Percentiles rank a stretch among this genome's conserved stretches.
These are phyloP conservation scores for Nothophytophthora sp. DNA, from an alignment of 352 stramenopile genomes.

Conservation along the genomic window DNA sequence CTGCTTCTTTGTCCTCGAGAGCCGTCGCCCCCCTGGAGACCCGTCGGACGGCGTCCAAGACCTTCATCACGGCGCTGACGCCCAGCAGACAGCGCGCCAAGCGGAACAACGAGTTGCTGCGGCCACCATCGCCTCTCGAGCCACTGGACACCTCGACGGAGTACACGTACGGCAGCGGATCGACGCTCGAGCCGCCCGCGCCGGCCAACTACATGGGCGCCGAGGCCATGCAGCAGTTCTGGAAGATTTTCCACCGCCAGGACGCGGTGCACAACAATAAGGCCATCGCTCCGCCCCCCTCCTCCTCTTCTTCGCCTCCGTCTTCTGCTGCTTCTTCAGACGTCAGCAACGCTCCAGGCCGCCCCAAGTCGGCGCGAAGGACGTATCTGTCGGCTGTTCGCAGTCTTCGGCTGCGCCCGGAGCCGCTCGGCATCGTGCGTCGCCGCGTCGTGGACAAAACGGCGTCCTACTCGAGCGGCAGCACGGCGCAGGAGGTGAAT, in stretches of 20 bases:
- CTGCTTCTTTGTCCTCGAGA: no score
- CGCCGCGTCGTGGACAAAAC: slow-evolving; percentile 52
- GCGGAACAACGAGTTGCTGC: slow-evolving; percentile 20
- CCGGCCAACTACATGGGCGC: slow-evolving; percentile 62
- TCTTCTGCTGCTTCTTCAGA: not conserved
- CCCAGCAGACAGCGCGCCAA: slow-evolving; percentile 12
- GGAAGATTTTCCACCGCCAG: slow-evolving; percentile 72
- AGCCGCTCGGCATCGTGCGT: slow-evolving; percentile 70
- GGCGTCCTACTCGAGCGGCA: slow-evolving; percentile 38
- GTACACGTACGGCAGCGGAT: slow-evolving; percentile 6
- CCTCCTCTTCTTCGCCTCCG: not conserved
- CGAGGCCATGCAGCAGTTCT: slow-evolving; percentile 65
- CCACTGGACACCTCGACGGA: slow-evolving; percentile 27
- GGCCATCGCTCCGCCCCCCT: slow-evolving; percentile 1
- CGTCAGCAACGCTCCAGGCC: slow-evolving; percentile 5
- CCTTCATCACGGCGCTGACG: slow-evolving; percentile 53
- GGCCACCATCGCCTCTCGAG: slow-evolving; percentile 67
- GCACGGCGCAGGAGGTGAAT: slow-evolving; percentile 61
- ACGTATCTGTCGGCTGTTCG: slow-evolving; percentile 66
- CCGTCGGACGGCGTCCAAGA: slow-evolving; percentile 17
- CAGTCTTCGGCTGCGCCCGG: slow-evolving; percentile 55
- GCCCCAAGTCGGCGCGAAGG: slow-evolving; percentile 53
- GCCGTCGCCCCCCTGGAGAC: no score
- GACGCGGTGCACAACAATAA: slow-evolving; percentile 61
- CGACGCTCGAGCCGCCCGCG: slow-evolving; percentile 7